Base-by-base conservation (phyloP, 2,329 filamentous ascomycete genomes). In the Penicillium sp. region DNA sequence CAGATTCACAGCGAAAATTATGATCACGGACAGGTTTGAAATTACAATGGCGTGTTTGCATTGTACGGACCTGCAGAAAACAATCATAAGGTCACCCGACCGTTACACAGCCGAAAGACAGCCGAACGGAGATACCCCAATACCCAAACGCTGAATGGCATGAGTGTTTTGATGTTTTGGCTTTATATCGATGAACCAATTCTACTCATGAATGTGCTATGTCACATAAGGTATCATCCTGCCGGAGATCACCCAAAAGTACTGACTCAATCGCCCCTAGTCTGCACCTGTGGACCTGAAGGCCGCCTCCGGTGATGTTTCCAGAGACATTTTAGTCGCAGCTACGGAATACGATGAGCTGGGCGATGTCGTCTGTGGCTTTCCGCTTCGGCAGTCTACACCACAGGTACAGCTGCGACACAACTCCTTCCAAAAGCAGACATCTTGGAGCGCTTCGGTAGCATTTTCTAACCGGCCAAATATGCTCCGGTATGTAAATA, bases 61-160 rank as follows among this genome's bases (percentile, higher is more conserved):
- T 46, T 51, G 36, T 41, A 40, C 30, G 27, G 43, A 46, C 42
- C 38, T 53, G 35, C 45, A 46, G 53, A 39, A 51, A 40, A 49
- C 48, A 54, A 56, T 48, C 47, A 49, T 46, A 45, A 55, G 33
- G 49, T 36, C 45, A 57, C 43, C 43, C 40, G 39, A 40, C 13
- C 13, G 54, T 59, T 41, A 53, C 55, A 57, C 52, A 42, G 22
- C 9, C 31, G n/a, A 18, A 11, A 31, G 33, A 44, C 18, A 14
- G 13, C 40, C n/a, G 22, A 31, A 27, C 24, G 31, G 20, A 31
- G 7, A 30, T 46, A n/a, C 38, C 30, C 11, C 14, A 11, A 41
- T 13, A 11, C 1, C 27, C 38, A 30, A 5, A 4, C 18, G 30
- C 11, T 24, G 11, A 20, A 40, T 40, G 20, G 28, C 24, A 20